Evolutionary conservation across 768 basidiomycete species (phyloP).

Genomic region (Pisolithus albus): DNA sequence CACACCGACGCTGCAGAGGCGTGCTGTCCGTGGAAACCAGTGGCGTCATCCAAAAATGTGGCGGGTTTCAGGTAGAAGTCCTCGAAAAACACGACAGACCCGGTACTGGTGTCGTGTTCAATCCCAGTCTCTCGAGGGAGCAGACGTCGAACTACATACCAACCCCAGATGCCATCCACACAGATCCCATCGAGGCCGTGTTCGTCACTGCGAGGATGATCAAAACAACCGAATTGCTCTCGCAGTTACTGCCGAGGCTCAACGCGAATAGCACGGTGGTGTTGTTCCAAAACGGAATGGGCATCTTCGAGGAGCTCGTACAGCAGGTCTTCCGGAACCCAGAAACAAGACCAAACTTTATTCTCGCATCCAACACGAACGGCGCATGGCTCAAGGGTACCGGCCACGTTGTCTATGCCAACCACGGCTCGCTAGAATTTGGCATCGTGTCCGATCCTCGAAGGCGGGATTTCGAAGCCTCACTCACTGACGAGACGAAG

Average conservation of each 20-base stretch:
- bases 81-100: conserved; percentile 29
- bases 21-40: conserved; percentile 43
- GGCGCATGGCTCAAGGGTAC: conserved; percentile 55
- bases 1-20: conserved; percentile 26
- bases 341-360: conserved; percentile 71
- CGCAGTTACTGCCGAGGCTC: conserved; percentile 55
- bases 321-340: conserved; percentile 65
- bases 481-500: conserved; percentile 31
- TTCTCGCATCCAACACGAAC: conserved; percentile 78
- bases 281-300: conserved; percentile 94
- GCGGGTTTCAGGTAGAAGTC: conserved; percentile 46
- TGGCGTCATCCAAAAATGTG: conserved; percentile 37
- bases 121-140: conserved; percentile 9
- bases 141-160: conserved; percentile 12
- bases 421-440: conserved; percentile 66
- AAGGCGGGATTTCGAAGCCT: conserved; percentile 58
- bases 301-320: conserved; percentile 75
- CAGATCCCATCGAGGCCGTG: conserved; percentile 58
- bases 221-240: conserved; percentile 52
- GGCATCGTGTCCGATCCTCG: conserved; percentile 67
- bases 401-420: conserved; percentile 61
- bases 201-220: conserved; percentile 80
- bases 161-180: conserved; percentile 10
- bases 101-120: conserved; percentile 14
- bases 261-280: conserved; percentile 71